Evolutionary conservation across 2,329 filamentous ascomycete genomes (phyloP), one percentile per base, ranked within the genome.

Genomic region (Ophiostoma perfectum): DNA sequence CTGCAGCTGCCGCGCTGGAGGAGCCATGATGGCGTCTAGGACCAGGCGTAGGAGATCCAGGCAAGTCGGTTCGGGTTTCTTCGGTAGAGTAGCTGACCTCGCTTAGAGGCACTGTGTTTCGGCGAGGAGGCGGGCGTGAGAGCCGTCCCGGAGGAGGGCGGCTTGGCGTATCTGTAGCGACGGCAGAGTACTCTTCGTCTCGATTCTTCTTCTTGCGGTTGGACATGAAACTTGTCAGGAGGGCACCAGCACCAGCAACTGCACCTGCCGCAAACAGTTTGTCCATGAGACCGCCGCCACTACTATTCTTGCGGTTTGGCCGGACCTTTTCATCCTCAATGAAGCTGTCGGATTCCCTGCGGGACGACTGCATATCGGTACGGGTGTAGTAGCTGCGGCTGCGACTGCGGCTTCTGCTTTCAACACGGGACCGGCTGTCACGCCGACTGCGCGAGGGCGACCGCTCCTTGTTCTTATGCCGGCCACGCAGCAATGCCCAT

Each of bases 311-410:
- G 47, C 77, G 80, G 38, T 78, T 79, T n/a, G 87, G 83, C 0
- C 84, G 84, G 69, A 84, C 84, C 75, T 92, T 91, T 72, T 92
- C 89, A 52, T 89, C 84, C 45, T 84, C 80, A 27, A 81, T 78
- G 71, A 87, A 88, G 66, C 86, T 89, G 4, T 81, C 81, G 0
- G 86, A 88, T 3, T 76, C 80, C 44, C 80, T 78, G 58, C 83
- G 79, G 0, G 85, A 87, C 0, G 84, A 78, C 9, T 86, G 73
- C 1, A 84, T 82, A 69, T 86, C 83, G 0, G 82, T 80, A 5
- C 75, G 78, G 41, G 66, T 63, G 64, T 66, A 69, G 66, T 67
- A 67, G 64, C 69, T 70, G 67, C 79, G 77, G 45, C 67, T 72
- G 64, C 79, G 77, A 64, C 75, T 76, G 14, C 78, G 76, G 58